A percentile compares a stretch with the other conserved stretches of the same genome.
These are phyloP conservation scores for Saussurea involucrata DNA, from an alignment of 129 eudicot species.

Conservation along the genomic window DNA sequence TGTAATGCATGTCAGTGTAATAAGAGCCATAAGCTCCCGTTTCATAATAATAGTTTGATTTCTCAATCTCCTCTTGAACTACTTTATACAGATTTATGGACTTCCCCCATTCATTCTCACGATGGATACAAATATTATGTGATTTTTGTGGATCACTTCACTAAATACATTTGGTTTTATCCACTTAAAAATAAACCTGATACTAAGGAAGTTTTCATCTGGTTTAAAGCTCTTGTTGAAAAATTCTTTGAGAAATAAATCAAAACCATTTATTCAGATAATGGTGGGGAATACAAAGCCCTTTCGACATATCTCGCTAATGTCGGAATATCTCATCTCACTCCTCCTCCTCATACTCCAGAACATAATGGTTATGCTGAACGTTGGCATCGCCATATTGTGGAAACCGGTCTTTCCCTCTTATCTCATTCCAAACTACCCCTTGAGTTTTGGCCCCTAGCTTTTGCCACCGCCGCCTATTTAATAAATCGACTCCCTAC, in stretches of 20 bases:
- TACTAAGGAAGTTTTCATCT: background rate
- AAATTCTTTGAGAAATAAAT: background rate
- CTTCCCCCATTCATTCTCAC: background rate
- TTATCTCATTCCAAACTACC: too few relatives aligned
- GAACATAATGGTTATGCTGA: too few relatives aligned
- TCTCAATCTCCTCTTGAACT: background rate
- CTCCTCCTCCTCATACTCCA: background rate
- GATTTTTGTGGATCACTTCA: background rate
- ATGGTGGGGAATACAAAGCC: background rate
- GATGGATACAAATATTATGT: constrained; percentile 5
- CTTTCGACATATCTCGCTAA: background rate
- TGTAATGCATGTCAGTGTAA: background rate
- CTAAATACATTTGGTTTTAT: constrained; percentile 7
- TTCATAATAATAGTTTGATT: background rate
- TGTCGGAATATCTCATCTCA: background rate
- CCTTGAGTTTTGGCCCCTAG: too few relatives aligned
- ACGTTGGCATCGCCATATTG: too few relatives aligned
- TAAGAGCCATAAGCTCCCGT: constrained; percentile 4
- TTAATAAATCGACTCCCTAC: background rate
- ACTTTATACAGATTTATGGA: background rate
- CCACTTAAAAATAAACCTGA: constrained; percentile 6
- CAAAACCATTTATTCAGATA: background rate
- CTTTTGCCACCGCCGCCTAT: too few relatives aligned
- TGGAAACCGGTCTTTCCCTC: too few relatives aligned
- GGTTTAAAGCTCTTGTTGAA: constrained; percentile 6